Conservation (phyloP, 306 rosid species). For the Acacia confusa region DNA sequence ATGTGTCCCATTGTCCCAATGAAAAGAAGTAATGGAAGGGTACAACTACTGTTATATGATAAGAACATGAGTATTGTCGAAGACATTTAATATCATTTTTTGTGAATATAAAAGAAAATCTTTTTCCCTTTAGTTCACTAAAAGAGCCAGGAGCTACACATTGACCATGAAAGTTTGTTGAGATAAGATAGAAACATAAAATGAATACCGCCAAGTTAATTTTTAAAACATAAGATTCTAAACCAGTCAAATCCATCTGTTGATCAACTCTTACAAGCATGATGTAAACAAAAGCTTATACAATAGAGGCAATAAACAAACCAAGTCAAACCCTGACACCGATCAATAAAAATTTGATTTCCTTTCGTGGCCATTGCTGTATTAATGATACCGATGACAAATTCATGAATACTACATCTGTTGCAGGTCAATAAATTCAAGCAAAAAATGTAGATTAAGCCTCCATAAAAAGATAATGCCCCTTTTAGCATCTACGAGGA, state of each 20-base stretch:
- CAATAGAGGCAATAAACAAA: background rate
- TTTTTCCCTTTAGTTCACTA: background rate
- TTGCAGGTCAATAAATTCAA: background rate
- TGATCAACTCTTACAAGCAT: background rate
- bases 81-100: background rate
- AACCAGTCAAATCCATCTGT: slow-evolving; percentile 1
- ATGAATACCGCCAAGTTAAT: background rate
- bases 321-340: slow-evolving; percentile 1
- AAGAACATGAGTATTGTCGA: background rate
- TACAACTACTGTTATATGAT: background rate
- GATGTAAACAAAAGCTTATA: background rate
- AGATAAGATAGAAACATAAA: slow-evolving; percentile 1
- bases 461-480: background rate
- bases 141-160: background rate
- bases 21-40: background rate
- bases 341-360: background rate
- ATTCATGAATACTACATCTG: background rate
- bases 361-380: background rate
- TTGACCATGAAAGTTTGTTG: background rate
- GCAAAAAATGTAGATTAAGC: background rate
- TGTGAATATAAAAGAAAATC: background rate
- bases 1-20: background rate
- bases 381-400: background rate
- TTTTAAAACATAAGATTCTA: background rate
- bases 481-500: background rate